These are phyloP conservation scores for Ophiosphaerella herpotricha DNA, from an alignment of 2,329 filamentous ascomycete genomes.

Conservation along the genomic window DNA sequence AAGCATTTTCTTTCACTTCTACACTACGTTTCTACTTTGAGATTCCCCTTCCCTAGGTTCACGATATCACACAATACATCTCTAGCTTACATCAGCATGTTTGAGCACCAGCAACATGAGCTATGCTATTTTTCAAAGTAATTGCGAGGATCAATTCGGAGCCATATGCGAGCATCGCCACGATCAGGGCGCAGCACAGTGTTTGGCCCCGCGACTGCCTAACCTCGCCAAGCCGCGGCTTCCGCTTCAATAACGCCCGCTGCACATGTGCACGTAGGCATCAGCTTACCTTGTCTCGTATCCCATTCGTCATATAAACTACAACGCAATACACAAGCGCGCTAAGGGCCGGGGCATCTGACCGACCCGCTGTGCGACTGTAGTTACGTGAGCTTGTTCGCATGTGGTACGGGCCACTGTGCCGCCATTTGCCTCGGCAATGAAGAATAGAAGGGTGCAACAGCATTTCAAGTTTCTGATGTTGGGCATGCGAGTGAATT, in stretches of 20 bases:
- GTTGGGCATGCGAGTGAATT: neutral
- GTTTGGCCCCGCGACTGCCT: constrained; percentile 17
- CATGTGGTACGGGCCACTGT: neutral
- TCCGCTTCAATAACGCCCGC: constrained; percentile 6
- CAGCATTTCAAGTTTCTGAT: neutral
- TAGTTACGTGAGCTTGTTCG: neutral
- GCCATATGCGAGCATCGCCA: constrained; percentile 15
- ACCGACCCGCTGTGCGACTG: neutral
- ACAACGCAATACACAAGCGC: neutral
- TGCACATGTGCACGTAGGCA: constrained; percentile 7
- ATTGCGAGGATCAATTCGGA: neutral
- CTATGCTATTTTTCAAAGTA: constrained; percentile 1
- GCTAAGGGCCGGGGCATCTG: neutral
- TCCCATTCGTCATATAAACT: constrained; percentile 1
- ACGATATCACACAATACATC: constrained; percentile 6
- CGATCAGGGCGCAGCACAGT: constrained; percentile 11
- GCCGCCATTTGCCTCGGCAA: neutral
- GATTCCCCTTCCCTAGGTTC: constrained; percentile 8
- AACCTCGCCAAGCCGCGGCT: constrained; percentile 5
- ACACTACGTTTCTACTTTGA: neutral
- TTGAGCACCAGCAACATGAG: neutral
- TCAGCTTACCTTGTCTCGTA: constrained; percentile 16
- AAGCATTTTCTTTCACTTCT: constrained; percentile 1
- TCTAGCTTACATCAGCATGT: constrained; percentile 1
- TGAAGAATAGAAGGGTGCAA: neutral